These are phyloP conservation scores for Daedaleopsis nitida DNA, from an alignment of 768 basidiomycete species.

Conservation along the genomic window DNA sequence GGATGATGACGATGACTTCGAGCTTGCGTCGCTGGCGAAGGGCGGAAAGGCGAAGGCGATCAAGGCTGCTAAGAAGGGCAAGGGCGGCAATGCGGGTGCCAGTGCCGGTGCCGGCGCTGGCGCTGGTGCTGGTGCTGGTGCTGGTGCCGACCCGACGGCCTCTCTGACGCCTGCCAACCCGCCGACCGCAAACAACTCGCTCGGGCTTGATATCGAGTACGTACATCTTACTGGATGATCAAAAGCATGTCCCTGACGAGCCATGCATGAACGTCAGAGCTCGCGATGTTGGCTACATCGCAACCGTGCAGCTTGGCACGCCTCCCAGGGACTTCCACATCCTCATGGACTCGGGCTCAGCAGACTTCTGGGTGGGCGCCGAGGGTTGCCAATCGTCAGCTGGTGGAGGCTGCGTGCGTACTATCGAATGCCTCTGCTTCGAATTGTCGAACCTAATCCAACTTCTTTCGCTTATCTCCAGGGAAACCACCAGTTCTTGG, in stretches of 20 bases:
- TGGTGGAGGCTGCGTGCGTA: slow-evolving; percentile 45
- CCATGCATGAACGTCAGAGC: slow-evolving; percentile 32
- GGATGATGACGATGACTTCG: neutral
- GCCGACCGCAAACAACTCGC: slow-evolving; percentile 50
- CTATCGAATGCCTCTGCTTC: neutral
- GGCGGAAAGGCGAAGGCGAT: slow-evolving; percentile 6
- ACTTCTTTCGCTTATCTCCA: slow-evolving; percentile 23
- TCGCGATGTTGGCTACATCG: slow-evolving; percentile 55
- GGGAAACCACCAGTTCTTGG: slow-evolving; percentile 72
- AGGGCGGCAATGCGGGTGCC: slow-evolving; percentile 9
- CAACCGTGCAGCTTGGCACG: slow-evolving; percentile 45
- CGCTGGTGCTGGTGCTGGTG: slow-evolving; percentile 12
- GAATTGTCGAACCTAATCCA: slow-evolving; percentile 1
- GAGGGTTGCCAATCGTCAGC: slow-evolving; percentile 34
- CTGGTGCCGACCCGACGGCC: slow-evolving; percentile 18
- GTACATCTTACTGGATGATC: slow-evolving; percentile 24
- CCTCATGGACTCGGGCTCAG: slow-evolving; percentile 50
- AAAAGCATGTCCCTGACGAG: no score
- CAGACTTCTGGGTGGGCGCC: slow-evolving; percentile 45
- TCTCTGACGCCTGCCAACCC: slow-evolving; percentile 44
- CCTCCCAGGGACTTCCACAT: slow-evolving; percentile 44
- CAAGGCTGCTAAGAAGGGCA: slow-evolving; percentile 12
- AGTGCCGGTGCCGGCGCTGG: slow-evolving; percentile 10
- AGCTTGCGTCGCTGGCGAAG: slow-evolving; percentile 4
- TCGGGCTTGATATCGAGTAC: slow-evolving; percentile 73